These are phyloP conservation scores for Schizochytrium sp. DNA, from an alignment of 108 stramenopile genomes.

Conservation along the genomic window DNA sequence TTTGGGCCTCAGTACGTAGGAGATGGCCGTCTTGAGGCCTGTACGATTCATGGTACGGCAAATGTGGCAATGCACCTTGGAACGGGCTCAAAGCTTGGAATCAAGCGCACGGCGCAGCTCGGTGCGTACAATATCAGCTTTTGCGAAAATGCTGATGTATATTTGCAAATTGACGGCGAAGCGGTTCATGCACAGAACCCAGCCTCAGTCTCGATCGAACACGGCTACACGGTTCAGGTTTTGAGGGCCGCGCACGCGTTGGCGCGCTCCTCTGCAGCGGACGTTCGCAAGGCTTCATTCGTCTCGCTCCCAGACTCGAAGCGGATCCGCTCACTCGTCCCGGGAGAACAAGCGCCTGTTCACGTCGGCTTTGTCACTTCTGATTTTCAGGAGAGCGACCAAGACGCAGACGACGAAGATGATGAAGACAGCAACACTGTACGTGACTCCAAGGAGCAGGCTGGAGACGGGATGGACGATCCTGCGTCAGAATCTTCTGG, in stretches of 20 bases:
- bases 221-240: not conserved
- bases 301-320: not conserved
- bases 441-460: too few species aligned
- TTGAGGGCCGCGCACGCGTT: not conserved
- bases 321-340: not conserved
- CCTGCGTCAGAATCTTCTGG: too few species aligned
- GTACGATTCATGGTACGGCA: not conserved
- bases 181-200: not conserved
- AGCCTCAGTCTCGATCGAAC: not conserved
- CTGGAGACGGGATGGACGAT: too few species aligned
- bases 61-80: not conserved
- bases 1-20: not conserved
- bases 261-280: not conserved
- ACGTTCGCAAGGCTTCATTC: not conserved
- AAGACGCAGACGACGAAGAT: not conserved
- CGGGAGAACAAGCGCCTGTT: not conserved
- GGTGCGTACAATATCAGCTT: not conserved
- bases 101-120: not conserved
- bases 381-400: not conserved
- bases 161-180: slow-evolving; percentile 1
- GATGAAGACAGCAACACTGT: too few species aligned
- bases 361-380: not conserved
- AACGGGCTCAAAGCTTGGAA: not conserved
- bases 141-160: not conserved
- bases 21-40: not conserved